Percentiles rank a stretch among this genome's conserved stretches.
phyloP scores from a whole-genome alignment of 768 basidiomycete species.

The Mycena leptocephala region DNA sequence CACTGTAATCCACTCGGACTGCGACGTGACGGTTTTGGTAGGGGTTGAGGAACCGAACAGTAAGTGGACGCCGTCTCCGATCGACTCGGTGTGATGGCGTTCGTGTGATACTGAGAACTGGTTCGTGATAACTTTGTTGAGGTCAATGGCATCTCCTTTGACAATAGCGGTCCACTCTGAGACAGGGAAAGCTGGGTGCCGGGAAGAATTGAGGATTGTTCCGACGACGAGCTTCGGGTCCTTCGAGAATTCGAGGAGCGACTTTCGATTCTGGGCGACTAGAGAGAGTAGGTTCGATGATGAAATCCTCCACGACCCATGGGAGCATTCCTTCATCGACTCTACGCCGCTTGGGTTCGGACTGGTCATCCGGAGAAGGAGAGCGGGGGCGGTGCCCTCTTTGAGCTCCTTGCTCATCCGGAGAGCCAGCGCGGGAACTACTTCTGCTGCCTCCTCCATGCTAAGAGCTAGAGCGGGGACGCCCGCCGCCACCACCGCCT shows the following conservation, averaged over 20 bases:
- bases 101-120: constrained; percentile 6
- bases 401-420: too few species aligned
- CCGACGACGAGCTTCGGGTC: neutral
- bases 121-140: constrained; percentile 41
- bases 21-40: constrained; percentile 29
- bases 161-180: constrained; percentile 44
- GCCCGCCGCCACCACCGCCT: neutral
- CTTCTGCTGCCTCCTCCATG: neutral
- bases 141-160: constrained; percentile 39
- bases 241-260: neutral
- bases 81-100: neutral
- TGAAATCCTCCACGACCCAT: neutral
- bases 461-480: neutral
- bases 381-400: too few species aligned
- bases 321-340: neutral
- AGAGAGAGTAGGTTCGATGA: neutral
- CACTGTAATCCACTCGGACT: constrained; percentile 43
- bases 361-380: neutral
- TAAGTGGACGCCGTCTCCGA: constrained; percentile 35
- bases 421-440: neutral
- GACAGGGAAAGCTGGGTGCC: constrained; percentile 39
- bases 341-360: neutral
- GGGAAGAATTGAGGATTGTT: neutral
- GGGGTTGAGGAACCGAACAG: neutral
- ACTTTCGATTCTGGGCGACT: neutral